A percentile compares a stretch with the other conserved stretches of the same genome.
These are phyloP conservation scores for Pichia nakasei DNA, from an alignment of 805 yeast species.

Conservation along the genomic window DNA sequence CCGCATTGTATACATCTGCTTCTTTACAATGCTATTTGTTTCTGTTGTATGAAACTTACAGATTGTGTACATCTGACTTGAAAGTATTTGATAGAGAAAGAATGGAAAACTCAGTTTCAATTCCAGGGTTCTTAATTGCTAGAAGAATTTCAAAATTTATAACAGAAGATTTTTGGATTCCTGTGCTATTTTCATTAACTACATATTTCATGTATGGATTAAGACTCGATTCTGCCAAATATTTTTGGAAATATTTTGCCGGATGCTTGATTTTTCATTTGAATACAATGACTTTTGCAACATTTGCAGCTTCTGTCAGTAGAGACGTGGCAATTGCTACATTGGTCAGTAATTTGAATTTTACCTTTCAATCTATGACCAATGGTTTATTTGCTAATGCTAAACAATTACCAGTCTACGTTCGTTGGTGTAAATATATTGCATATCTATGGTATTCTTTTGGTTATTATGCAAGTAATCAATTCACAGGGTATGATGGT, in stretches of 20 bases:
- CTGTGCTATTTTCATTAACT: slow-evolving; percentile 48
- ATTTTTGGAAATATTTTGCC: slow-evolving; percentile 57
- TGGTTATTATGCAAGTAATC: slow-evolving; percentile 58
- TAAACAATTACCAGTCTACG: slow-evolving; percentile 70
- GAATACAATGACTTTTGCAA: slow-evolving; percentile 48
- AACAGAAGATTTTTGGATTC: slow-evolving; percentile 60
- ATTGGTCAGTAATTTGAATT: slow-evolving; percentile 51
- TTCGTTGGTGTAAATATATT: slow-evolving; percentile 72
- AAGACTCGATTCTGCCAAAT: slow-evolving; percentile 33
- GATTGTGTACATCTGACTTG: slow-evolving; percentile 48
- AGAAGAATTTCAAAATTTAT: slow-evolving; percentile 58
- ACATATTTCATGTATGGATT: slow-evolving; percentile 77
- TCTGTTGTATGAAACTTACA: slow-evolving; percentile 47
- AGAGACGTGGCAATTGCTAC: slow-evolving; percentile 57
- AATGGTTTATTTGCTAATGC: slow-evolving; percentile 78
- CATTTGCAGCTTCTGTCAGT: slow-evolving; percentile 43
- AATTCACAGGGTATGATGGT: slow-evolving; percentile 54
- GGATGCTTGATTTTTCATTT: slow-evolving; percentile 48
- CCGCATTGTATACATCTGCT: slow-evolving; percentile 43
- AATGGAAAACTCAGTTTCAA: slow-evolving; percentile 57
- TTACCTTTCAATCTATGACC: slow-evolving; percentile 66
- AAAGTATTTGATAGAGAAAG: slow-evolving; percentile 58
- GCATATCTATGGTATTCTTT: slow-evolving; percentile 74
- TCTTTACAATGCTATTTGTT: slow-evolving; percentile 50
- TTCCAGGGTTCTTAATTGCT: slow-evolving; percentile 57